Evolutionary conservation across 345 rosid species (phyloP).

Genomic region (Aurinia saxatilis): DNA sequence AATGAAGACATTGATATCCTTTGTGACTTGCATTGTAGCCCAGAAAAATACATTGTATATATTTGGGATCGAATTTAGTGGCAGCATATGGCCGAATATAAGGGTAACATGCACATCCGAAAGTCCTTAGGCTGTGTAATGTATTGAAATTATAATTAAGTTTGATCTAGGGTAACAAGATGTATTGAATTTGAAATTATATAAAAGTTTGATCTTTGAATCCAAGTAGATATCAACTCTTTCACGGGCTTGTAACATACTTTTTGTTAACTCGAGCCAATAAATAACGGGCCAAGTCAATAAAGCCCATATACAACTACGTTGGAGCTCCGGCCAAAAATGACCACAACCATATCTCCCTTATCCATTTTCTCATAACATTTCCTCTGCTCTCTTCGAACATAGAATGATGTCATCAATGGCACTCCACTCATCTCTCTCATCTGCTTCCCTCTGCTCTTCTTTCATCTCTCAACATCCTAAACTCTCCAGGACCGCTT

Average conservation of each 20-base stretch:
- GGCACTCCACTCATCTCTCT: conserved; percentile 35
- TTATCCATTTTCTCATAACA: conserved; percentile 33
- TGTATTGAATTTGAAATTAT: no score
- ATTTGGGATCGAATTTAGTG: no score
- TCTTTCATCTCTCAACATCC: conserved; percentile 16
- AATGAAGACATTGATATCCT: no score
- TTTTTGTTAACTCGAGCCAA: background rate
- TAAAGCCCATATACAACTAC: conserved; percentile 10
- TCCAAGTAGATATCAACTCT: no score
- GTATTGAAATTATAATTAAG: no score
- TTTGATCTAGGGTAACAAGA: no score
- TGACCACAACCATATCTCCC: conserved; percentile 24
- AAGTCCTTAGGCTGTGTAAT: no score
- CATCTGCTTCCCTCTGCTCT: conserved; percentile 25
- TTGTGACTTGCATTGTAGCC: no score
- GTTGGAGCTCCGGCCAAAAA: background rate
- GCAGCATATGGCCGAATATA: no score
- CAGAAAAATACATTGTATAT: no score
- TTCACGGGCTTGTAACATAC: background rate
- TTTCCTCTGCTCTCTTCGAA: conserved; percentile 16
- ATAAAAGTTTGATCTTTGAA: no score
- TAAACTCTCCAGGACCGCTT: conserved; percentile 12
- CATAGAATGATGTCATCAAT: conserved; percentile 37
- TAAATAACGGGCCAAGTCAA: background rate
- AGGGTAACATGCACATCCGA: no score